Percentiles rank a stretch among this genome's conserved stretches.
Evolutionary conservation across 1,284 basidiomycete genomes (phyloP).

Genomic region (Inonotus hispidus): DNA sequence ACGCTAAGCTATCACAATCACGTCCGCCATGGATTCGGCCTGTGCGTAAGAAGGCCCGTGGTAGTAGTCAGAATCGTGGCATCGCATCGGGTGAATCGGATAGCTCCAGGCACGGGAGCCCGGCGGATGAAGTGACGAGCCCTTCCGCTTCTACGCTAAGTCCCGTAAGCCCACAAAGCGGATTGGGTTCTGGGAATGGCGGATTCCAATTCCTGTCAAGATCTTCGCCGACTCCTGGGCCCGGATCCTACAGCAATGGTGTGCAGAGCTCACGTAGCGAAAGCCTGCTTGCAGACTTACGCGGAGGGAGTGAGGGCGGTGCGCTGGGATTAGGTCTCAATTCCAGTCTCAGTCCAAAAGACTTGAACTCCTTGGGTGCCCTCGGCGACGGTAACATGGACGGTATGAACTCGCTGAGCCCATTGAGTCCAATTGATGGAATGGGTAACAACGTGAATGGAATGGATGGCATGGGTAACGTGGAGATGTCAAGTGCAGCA

Average conservation of each 20-base stretch:
- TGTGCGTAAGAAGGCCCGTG: conserved; percentile 62
- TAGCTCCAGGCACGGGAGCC: conserved; percentile 16
- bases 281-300: background rate
- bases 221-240: background rate
- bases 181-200: background rate
- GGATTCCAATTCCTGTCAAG: background rate
- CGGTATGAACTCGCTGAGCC: background rate
- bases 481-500: conserved; percentile 29
- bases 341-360: background rate
- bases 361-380: background rate
- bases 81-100: conserved; percentile 12
- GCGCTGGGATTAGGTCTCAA: background rate
- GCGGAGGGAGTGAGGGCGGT: background rate
- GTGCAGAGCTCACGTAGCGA: background rate
- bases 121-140: conserved; percentile 9
- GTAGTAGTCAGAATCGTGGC: background rate
- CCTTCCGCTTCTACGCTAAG: background rate
- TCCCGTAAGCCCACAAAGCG: background rate
- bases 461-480: conserved; percentile 2
- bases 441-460: background rate
- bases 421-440: background rate
- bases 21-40: conserved; percentile 84
- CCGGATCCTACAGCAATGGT: background rate
- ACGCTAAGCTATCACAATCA: conserved; percentile 40
- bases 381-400: background rate